A percentile compares a stretch with the other conserved stretches of the same genome.
Evolutionary conservation across 805 yeast genomes (phyloP).

Genomic region (Starmerella kuoi): DNA sequence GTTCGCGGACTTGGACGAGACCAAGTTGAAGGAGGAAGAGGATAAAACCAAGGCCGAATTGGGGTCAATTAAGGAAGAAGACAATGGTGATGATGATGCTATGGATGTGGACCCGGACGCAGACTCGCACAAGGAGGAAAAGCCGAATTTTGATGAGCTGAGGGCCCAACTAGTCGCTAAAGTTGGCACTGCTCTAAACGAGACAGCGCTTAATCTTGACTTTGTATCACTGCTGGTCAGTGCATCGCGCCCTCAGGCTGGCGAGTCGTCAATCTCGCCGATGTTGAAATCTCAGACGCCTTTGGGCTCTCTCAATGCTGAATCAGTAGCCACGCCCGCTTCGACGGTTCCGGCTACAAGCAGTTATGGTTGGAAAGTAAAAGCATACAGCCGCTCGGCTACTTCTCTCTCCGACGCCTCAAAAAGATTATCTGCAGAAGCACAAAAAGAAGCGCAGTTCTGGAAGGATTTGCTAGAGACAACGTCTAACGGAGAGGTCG

Average conservation of each 20-base stretch:
- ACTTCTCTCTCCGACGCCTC: constrained; percentile 41
- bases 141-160: constrained; percentile 20
- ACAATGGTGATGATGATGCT: constrained; percentile 17
- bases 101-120: not conserved
- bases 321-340: constrained; percentile 18
- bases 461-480: constrained; percentile 45
- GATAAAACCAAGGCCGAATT: not conserved
- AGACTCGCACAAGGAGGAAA: not conserved
- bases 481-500: constrained; percentile 38
- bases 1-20: constrained; percentile 48
- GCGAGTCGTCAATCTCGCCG: constrained; percentile 62
- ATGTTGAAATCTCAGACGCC: constrained; percentile 22
- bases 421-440: constrained; percentile 40
- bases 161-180: constrained; percentile 22
- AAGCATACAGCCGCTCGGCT: constrained; percentile 49
- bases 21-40: constrained; percentile 28
- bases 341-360: constrained; percentile 15
- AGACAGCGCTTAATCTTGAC: constrained; percentile 77
- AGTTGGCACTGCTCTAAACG: constrained; percentile 58
- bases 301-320: constrained; percentile 27
- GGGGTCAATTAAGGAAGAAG: constrained; percentile 18
- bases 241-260: constrained; percentile 71
- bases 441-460: constrained; percentile 49
- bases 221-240: constrained; percentile 75
- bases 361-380: constrained; percentile 69